A percentile compares a stretch with the other conserved stretches of the same genome.
Evolutionary conservation across 306 rosid species (phyloP).

Genomic region (Fagus sylvatica): DNA sequence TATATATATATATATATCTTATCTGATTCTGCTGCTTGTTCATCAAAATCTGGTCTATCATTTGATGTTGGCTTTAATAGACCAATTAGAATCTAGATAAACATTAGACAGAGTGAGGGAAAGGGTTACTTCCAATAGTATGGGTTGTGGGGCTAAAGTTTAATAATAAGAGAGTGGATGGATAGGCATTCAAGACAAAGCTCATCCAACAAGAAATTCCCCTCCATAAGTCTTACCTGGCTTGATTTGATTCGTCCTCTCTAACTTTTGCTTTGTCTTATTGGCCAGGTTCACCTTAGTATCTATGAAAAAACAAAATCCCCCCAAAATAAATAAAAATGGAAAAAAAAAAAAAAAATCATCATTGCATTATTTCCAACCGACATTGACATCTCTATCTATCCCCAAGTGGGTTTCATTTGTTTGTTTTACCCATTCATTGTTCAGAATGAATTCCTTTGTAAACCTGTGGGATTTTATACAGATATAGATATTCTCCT

Average conservation of each 20-base stretch:
- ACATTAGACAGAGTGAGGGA: constrained; percentile 9
- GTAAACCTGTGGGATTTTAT: constrained; percentile 26
- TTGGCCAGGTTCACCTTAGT: constrained; percentile 56
- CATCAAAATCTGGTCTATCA: constrained; percentile 39
- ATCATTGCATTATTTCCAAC: constrained; percentile 31
- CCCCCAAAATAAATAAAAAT: not conserved
- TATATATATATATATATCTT: not conserved
- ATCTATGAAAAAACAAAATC: constrained; percentile 17
- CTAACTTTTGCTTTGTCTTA: constrained; percentile 52
- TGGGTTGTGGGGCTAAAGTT: constrained; percentile 71
- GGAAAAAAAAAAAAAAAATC: not conserved
- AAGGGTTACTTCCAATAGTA: constrained; percentile 29
- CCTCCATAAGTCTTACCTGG: constrained; percentile 40
- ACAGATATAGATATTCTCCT: constrained; percentile 3
- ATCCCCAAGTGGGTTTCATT: constrained; percentile 43
- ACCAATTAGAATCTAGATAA: constrained; percentile 37
- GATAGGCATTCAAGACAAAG: constrained; percentile 44
- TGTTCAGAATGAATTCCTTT: constrained; percentile 30
- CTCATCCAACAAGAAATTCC: constrained; percentile 62
- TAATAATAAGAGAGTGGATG: constrained; percentile 40
- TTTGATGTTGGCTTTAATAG: constrained; percentile 29
- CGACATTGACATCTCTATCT: constrained; percentile 54
- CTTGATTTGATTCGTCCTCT: constrained; percentile 47
- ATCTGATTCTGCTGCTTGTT: constrained; percentile 24
- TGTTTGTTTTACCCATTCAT: constrained; percentile 31